Conservation (phyloP, 345 rosid genomes). For the Citrus sp. region DNA sequence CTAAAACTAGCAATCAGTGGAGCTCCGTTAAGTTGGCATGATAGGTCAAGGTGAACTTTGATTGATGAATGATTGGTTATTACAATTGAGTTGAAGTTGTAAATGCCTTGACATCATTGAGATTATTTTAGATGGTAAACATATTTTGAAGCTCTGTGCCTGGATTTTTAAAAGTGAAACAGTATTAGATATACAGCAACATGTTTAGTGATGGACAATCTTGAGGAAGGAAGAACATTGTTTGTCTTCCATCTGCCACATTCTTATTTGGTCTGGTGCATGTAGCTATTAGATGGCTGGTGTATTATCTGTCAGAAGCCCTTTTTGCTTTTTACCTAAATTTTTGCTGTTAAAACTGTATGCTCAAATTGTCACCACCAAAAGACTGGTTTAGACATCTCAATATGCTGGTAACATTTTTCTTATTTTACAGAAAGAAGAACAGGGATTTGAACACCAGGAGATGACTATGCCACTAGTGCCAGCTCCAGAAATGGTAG, state of each 20-base stretch:
- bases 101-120: no score
- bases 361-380: neutral
- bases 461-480: constrained; percentile 61
- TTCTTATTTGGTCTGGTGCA: neutral
- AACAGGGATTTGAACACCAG: constrained; percentile 77
- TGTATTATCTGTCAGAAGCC: neutral
- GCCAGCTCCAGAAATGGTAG: constrained; percentile 80
- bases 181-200: no score
- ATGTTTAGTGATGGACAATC: neutral
- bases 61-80: no score
- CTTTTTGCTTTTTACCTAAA: neutral
- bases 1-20: no score
- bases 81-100: no score
- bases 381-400: constrained; percentile 10
- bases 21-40: no score
- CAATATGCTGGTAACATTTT: constrained; percentile 1
- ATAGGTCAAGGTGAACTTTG: no score
- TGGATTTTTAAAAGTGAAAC: neutral
- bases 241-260: neutral
- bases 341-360: neutral
- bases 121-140: neutral
- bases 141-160: neutral
- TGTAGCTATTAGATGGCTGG: neutral
- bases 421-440: constrained; percentile 53
- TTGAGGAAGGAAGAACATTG: neutral